phyloP scores from a whole-genome alignment of 2,329 filamentous ascomycete species.

The Orbilia javanica region DNA sequence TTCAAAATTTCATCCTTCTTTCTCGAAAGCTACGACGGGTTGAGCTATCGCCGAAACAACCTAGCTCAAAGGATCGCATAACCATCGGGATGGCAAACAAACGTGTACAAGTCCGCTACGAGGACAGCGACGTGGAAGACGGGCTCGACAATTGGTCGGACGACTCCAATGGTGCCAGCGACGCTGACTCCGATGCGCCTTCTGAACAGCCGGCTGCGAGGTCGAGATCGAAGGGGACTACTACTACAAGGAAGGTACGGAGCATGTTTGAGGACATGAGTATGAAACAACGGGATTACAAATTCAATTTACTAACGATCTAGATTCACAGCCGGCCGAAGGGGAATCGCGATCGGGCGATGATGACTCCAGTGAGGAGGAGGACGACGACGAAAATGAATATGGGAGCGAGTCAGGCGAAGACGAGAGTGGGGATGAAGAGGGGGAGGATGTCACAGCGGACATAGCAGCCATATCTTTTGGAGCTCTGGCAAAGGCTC shows the following conservation, averaged over 20 bases:
- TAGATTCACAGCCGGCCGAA: slow-evolving; percentile 12
- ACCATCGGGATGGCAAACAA: slow-evolving; percentile 29
- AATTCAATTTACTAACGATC: slow-evolving; percentile 17
- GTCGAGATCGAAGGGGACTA: slow-evolving; percentile 22
- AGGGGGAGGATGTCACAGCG: slow-evolving; percentile 34
- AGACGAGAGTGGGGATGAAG: slow-evolving; percentile 15
- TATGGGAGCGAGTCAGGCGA: slow-evolving; percentile 19
- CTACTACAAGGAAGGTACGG: slow-evolving; percentile 42
- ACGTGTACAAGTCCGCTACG: slow-evolving; percentile 46
- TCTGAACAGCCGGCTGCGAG: slow-evolving; percentile 20
- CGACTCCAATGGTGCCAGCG: slow-evolving; percentile 37
- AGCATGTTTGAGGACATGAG: slow-evolving; percentile 17
- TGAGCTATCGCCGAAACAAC: slow-evolving; percentile 14
- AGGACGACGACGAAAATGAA: slow-evolving; percentile 17
- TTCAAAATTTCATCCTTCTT: slow-evolving; percentile 28
- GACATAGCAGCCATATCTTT: slow-evolving; percentile 48
- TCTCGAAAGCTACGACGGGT: slow-evolving; percentile 26
- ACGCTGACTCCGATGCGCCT: slow-evolving; percentile 41
- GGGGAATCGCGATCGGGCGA: not conserved
- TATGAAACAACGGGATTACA: slow-evolving; percentile 5
- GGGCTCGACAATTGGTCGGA: slow-evolving; percentile 47
- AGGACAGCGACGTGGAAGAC: slow-evolving; percentile 49
- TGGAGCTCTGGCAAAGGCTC: slow-evolving; percentile 50
- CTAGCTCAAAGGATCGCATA: not conserved
- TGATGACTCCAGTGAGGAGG: slow-evolving; percentile 4